Conservation (phyloP, 2,329 filamentous ascomycete species). For the Stagonosporopsis rhizophila region DNA sequence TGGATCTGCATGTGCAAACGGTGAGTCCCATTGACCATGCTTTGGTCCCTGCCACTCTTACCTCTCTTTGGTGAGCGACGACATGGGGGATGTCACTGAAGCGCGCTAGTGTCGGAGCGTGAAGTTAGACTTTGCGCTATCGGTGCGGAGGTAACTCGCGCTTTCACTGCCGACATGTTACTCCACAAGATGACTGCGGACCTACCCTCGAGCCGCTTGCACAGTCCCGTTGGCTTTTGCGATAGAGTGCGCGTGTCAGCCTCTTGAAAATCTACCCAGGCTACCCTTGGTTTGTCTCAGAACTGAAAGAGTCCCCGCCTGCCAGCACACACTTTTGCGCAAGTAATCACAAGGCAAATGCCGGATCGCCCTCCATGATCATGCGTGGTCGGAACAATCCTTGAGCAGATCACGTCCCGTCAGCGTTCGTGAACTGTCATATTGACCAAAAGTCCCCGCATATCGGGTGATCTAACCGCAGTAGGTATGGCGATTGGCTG, state of each 20-base stretch:
- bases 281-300: neutral
- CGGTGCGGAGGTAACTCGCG: neutral
- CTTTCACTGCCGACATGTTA: conserved; percentile 1
- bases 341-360: neutral
- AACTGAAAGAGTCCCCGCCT: neutral
- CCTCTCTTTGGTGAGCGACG: neutral
- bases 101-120: conserved; percentile 6
- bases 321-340: neutral
- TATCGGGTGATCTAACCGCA: conserved; percentile 4
- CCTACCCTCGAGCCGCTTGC: neutral
- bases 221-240: neutral
- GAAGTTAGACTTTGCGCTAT: neutral
- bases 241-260: neutral
- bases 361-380: neutral
- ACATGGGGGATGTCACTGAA: conserved; percentile 6
- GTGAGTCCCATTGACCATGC: neutral
- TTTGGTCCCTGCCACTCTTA: neutral
- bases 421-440: conserved; percentile 5
- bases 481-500: neutral
- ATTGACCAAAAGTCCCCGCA: neutral
- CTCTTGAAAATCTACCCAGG: neutral
- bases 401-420: conserved; percentile 1
- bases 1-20: neutral
- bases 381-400: neutral
- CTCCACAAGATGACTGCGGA: neutral